Percentiles rank a stretch among this genome's conserved stretches.
Conservation (phyloP, 257 asterid genomes). For the Nicotiana undulata region DNA sequence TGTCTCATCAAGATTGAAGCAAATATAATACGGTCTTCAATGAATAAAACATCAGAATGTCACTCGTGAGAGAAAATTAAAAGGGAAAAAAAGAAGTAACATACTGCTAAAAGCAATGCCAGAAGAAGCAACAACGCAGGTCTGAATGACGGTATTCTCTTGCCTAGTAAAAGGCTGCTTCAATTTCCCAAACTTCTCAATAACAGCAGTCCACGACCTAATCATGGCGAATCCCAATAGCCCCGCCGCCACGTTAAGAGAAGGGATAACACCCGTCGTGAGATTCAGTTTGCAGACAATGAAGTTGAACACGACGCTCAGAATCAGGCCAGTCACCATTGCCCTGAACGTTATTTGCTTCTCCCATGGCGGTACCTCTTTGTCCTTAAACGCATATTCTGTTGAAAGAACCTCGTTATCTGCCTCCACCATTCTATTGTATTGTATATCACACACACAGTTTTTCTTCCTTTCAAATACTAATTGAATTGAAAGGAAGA, state of each 20-base stretch:
- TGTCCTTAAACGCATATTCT: conserved; percentile 32
- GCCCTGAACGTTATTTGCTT: conserved; percentile 48
- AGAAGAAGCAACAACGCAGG: conserved; percentile 65
- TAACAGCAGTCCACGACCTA: conserved; percentile 29
- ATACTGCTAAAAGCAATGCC: conserved; percentile 81
- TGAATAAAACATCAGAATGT: background rate
- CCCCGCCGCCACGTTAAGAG: conserved; percentile 72
- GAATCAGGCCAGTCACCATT: conserved; percentile 27
- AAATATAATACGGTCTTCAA: background rate
- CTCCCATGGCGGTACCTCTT: conserved; percentile 43
- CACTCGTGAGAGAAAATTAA: background rate
- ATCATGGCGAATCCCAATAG: conserved; percentile 51
- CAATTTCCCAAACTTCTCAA: conserved; percentile 34
- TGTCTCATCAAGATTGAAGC: background rate
- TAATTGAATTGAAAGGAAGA: background rate
- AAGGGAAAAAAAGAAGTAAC: background rate
- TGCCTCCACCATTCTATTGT: background rate
- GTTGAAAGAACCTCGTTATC: conserved; percentile 1
- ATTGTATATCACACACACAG: background rate
- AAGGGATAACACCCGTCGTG: conserved; percentile 69
- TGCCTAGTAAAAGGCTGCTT: conserved; percentile 66
- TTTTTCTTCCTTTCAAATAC: background rate
- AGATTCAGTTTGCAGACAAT: conserved; percentile 64
- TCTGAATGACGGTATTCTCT: conserved; percentile 69
- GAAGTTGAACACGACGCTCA: conserved; percentile 51